Evolutionary conservation across 805 yeast species (phyloP), one percentile per base, ranked within the genome.

Genomic region (Isabelozyma gotoi): DNA sequence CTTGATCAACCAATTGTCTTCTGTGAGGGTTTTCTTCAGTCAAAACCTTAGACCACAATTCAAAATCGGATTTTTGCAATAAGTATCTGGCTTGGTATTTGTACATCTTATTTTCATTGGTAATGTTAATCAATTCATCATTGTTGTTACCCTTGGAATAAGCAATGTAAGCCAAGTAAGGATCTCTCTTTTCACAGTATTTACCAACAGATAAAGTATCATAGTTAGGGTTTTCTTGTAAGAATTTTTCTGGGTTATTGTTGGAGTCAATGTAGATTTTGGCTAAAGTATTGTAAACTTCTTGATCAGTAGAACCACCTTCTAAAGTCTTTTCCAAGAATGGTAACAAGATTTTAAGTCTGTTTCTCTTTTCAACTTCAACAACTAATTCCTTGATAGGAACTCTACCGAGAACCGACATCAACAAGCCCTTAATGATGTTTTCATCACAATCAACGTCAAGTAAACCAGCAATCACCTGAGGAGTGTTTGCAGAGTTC

Each of bases 161-260:
- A 41, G 97, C 96, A 70, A 94, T 94, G 68, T 89, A 94, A 20
- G 99, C 99, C 63, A 94, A 76, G 71, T 89, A 94, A 49, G 99
- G 99, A 62, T 94, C 99, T 70, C 99, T 87, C 81, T 88, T 92
- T 71, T 94, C 99, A 78, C 99, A 94, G 76, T 94, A 94, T 63
- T 82, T 89, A 76, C 99, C 99, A 52, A 94, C 97, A 57, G 86
- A 86, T 54, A 88, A 74, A n/a, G 98, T 85, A 69, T 94, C 95
- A 71, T 94, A 94, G 60, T 78, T 77, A 55, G 83, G 78, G 67
- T 94, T 94, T 68, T 92, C 98, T 62, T 83, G 85, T 73, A 94
- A 78, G 76, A 94, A 94, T 67, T 89, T 90, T 67, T 94, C 99
- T 31, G 99, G 98, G 55, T 90, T 86, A 74, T 94, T 94, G 77